Evolutionary conservation across 768 basidiomycete species (phyloP), one percentile per base, ranked within the genome.

Genomic region (Chalciporus chontae): DNA sequence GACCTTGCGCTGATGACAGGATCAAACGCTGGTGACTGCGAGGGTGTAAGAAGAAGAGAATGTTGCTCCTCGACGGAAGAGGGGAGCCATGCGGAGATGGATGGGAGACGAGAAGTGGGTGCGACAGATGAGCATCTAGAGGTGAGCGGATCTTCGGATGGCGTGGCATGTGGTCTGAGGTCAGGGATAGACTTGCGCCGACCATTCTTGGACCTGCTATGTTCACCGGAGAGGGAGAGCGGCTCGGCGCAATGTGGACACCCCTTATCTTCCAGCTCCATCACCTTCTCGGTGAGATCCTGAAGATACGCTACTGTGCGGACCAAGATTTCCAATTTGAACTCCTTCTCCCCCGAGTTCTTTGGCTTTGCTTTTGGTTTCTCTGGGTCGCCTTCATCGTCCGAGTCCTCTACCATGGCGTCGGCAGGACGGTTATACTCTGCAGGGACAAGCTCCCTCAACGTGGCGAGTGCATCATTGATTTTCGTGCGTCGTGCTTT

Each of bases 401-500:
- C 74, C 2, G 49, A 45, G 23, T 56, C 56, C 38, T 69, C 62
- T 69, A 9, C 61, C 71, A 8, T 74, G 64, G 61, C 14, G 29
- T 64, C 59, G 32, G 39, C 40, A 21, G 50, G 24, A 43, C 69
- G 71, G 2, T 73, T 74, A 55, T 77, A 78, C 45, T 78, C 76
- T 8, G 72, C 61, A 0, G 92, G 91, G 1, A 95, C 90, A 59
- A 96, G 82, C 55, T 77, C 74, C 53, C 85, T 81, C 40, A 97
- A 70, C 2, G 84, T 81, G 3, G 84, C 77, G 5, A 97, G 76
- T 0, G 94, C 91, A 45, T 91, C 86, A 63, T 98, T 98, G 56
- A 98, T 97, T 77, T 96, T 96, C 10, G 94, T 95, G 51, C 94
- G 77, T 26, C 94, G 74, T 0, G 94, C 83, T 63, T 94, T 90